Evolutionary conservation across 768 basidiomycete genomes (phyloP).

Genomic region (Gloeopeniophorella convolvens): DNA sequence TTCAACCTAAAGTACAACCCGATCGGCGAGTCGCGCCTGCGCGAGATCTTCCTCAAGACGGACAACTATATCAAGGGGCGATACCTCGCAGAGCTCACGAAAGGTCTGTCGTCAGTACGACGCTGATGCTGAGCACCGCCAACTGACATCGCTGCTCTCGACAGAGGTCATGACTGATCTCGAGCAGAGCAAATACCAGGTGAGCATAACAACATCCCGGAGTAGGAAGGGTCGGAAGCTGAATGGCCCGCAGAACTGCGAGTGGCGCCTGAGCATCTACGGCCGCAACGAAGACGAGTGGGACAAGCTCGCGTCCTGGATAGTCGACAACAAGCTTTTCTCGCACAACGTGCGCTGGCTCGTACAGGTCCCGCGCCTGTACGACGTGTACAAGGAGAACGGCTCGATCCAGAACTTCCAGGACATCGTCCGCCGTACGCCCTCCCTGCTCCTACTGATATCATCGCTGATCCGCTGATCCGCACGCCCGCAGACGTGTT

Average conservation of each 20-base stretch:
- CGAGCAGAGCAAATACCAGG: slow-evolving; percentile 98
- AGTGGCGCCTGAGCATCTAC: slow-evolving; percentile 97
- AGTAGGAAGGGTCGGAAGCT: neutral
- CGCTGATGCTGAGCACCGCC: neutral
- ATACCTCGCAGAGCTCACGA: slow-evolving; percentile 92
- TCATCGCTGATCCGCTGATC: neutral
- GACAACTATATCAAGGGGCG: slow-evolving; percentile 91
- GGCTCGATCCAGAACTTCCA: slow-evolving; percentile 82
- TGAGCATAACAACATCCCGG: slow-evolving; percentile 26
- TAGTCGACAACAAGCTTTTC: slow-evolving; percentile 85
- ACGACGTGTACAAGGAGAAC: slow-evolving; percentile 90
- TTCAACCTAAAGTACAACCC: slow-evolving; percentile 98
- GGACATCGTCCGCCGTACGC: slow-evolving; percentile 83
- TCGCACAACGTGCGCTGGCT: slow-evolving; percentile 99
- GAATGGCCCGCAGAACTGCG: slow-evolving; percentile 59
- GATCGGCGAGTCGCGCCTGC: slow-evolving; percentile 86
- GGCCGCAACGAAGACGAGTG: slow-evolving; percentile 80
- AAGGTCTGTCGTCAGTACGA: slow-evolving; percentile 43
- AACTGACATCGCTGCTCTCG: neutral
- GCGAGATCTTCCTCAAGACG: slow-evolving; percentile 98
- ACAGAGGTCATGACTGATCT: slow-evolving; percentile 96
- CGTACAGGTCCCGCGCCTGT: slow-evolving; percentile 90
- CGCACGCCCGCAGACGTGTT: slow-evolving; percentile 64
- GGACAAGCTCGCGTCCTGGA: slow-evolving; percentile 98
- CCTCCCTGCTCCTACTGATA: neutral